A percentile compares a stretch with the other conserved stretches of the same genome.
phyloP scores from a whole-genome alignment of 148 eudicot species.

The Fagopyrum tataricum region DNA sequence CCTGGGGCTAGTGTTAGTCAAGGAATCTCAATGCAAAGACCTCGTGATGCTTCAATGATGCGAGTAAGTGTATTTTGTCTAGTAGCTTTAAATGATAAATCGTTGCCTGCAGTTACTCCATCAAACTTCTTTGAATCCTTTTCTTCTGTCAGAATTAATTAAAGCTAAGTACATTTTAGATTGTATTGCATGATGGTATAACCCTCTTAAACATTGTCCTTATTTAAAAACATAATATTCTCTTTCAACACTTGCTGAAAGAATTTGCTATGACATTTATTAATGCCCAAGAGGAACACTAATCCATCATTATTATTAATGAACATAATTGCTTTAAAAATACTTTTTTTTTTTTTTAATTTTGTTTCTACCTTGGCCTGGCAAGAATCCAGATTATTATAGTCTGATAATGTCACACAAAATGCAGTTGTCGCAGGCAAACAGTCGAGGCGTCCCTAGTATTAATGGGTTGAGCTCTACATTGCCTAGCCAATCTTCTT shows the following conservation, averaged over 20 bases:
- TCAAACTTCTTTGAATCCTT: background rate
- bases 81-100: slow-evolving; percentile 10
- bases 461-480: slow-evolving; percentile 44
- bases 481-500: slow-evolving; percentile 43
- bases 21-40: slow-evolving; percentile 51
- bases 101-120: slow-evolving; percentile 1
- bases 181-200: background rate
- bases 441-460: slow-evolving; percentile 41
- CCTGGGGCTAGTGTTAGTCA: slow-evolving; percentile 53
- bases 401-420: slow-evolving; percentile 53
- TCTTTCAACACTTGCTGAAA: background rate
- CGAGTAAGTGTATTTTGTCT: slow-evolving; percentile 41
- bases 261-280: background rate
- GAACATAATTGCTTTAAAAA: background rate
- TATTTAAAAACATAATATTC: no score
- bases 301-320: background rate
- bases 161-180: slow-evolving; percentile 14
- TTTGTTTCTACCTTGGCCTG: slow-evolving; percentile 41
- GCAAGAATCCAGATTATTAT: slow-evolving; percentile 59
- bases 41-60: slow-evolving; percentile 56
- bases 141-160: slow-evolving; percentile 53
- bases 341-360: background rate
- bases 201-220: no score
- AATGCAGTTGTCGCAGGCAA: slow-evolving; percentile 50
- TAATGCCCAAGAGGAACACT: slow-evolving; percentile 29